Percentiles rank a stretch among this genome's conserved stretches.
phyloP scores from a whole-genome alignment of 2,329 filamentous ascomycete species.

The Monosporascus cannonballus region DNA sequence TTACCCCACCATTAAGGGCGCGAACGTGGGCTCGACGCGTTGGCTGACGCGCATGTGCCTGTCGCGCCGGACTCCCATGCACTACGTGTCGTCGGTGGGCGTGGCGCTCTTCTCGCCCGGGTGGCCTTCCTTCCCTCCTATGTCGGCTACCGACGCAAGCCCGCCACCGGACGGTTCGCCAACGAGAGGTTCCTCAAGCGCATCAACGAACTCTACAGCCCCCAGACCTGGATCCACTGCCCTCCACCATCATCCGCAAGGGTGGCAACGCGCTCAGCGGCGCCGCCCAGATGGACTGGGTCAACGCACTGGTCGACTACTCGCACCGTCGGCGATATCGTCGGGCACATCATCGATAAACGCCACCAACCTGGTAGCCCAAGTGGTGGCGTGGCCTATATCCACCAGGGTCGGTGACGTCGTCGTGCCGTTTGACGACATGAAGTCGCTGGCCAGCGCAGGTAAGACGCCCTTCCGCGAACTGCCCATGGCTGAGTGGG shows the following conservation, averaged over 20 bases:
- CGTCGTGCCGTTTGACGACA: not conserved
- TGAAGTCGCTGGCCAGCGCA: not conserved
- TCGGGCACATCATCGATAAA: not conserved
- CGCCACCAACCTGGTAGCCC: not conserved
- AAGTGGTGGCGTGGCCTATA: not conserved
- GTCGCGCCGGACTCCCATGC: conserved; percentile 18
- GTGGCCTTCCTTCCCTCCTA: not conserved
- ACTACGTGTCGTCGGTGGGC: conserved; percentile 24
- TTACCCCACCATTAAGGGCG: not conserved
- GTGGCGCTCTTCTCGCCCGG: conserved; percentile 3
- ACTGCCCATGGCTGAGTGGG: conserved; percentile 2
- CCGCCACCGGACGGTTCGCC: conserved; percentile 9
- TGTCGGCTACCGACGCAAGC: not conserved
- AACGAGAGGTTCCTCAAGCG: conserved; percentile 26
- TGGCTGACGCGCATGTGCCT: not conserved
- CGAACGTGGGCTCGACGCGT: conserved; percentile 1
- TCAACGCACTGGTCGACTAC: conserved; percentile 38
- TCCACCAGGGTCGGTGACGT: not conserved
- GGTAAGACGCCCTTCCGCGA: not conserved
- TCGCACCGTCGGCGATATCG: conserved; percentile 20
- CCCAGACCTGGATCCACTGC: conserved; percentile 11
- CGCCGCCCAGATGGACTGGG: conserved; percentile 58
- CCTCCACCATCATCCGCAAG: conserved; percentile 9
- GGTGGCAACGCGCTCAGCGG: conserved; percentile 1
- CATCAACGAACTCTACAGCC: not conserved